Evolutionary conservation across 202 grass and related monocot genomes (phyloP).

Genomic region (Hordeum pubiflorum): DNA sequence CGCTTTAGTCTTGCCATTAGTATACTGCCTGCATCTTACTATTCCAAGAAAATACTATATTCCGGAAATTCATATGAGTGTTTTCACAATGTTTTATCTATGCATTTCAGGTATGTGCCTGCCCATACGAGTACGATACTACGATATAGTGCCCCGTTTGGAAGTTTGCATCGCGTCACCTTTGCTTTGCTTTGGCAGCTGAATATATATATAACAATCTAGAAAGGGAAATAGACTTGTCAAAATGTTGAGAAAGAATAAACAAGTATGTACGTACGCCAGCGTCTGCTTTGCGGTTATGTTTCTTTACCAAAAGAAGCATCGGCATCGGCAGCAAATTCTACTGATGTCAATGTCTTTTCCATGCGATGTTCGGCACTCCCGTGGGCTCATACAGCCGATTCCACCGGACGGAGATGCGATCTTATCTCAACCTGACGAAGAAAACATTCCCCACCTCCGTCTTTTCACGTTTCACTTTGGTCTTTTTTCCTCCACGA

Average conservation of each 20-base stretch:
- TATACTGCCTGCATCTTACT: neutral
- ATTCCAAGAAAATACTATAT: conserved; percentile 4
- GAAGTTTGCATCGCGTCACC: neutral
- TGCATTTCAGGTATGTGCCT: neutral
- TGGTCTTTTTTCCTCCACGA: conserved; percentile 1
- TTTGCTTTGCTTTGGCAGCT: neutral
- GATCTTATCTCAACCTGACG: conserved; percentile 40
- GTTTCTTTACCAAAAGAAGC: neutral
- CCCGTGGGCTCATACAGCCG: neutral
- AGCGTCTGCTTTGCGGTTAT: neutral
- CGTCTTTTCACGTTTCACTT: neutral
- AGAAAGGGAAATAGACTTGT: neutral
- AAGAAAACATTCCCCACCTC: conserved; percentile 18
- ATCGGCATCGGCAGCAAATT: neutral
- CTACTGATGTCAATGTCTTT: conserved; percentile 18
- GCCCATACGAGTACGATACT: neutral
- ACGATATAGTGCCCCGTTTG: neutral
- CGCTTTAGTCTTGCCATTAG: conserved; percentile 39
- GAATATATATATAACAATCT: neutral
- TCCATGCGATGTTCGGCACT: conserved; percentile 5
- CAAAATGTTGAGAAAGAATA: neutral
- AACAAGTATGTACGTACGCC: neutral
- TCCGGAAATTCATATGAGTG: neutral
- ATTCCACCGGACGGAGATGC: conserved; percentile 10
- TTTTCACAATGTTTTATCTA: neutral